Evolutionary conservation across 768 basidiomycete species (phyloP), one percentile per base, ranked within the genome.

Genomic region (Tricholoma hemisulphureum): DNA sequence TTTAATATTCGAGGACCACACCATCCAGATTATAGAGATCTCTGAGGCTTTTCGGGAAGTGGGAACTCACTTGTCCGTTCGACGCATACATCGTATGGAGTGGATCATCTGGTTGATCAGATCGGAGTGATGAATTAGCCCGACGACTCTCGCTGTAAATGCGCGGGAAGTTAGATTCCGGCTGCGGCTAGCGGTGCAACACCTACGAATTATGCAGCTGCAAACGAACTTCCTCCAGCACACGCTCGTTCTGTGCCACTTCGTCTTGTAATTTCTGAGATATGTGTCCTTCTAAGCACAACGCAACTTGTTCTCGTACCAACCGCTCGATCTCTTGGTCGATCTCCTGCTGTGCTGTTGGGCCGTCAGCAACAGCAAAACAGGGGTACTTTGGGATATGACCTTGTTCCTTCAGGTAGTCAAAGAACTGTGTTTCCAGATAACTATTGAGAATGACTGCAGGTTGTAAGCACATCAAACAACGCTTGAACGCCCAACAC

Each of bases 191-290:
- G 21, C 9, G 24, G 20, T n/a, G 16, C 6, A n/a, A 18, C 3
- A 75, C 83, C 59, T 61, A 86, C 85, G 82, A 83, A 63, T 87
- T 86, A 61, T 84, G 80, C 9, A 86, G 71, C 9, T 75, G 69
- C 18, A 75, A 68, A 52, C 78, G 75, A 21, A 81, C 72, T 55
- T 77, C 71, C 21, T 80, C 77, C 8, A 86, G 72, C 61, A 82
- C 73, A 6, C 58, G 63, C 60, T 77, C 77, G 57, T 80, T 77
- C n/a, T 67, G 60, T 6, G 68, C 70, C 1, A 86, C 69, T 57
- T 84, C 78, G 6, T 78, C 70, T 58, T 82, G 82, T n/a, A 83
- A 68, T 6, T 77, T 69, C 41, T 75, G 65, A 2, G 84, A 79
- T 5, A 85, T 77, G 56, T 82, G 73, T 1, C 59, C 61, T 39